Evolutionary conservation across 140 eudicot species (phyloP).

Genomic region (Ambrosia hybrid): DNA sequence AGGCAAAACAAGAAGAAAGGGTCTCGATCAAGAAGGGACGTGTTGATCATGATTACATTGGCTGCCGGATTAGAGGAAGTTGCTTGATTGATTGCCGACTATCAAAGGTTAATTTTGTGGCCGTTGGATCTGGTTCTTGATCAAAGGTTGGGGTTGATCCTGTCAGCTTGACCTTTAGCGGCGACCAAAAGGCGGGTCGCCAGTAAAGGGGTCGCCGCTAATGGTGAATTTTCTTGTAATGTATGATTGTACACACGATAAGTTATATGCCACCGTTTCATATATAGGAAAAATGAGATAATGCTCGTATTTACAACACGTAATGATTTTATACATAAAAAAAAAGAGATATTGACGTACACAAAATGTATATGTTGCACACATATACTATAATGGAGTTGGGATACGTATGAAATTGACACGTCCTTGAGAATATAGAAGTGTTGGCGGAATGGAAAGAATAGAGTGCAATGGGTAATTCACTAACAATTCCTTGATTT

Average conservation of each 20-base stretch:
- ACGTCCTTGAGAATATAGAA: neutral
- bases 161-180: too few relatives aligned
- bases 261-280: neutral
- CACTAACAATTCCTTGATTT: too few relatives aligned
- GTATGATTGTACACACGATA: neutral
- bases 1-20: constrained; percentile 13
- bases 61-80: constrained; percentile 10
- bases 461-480: neutral
- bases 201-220: too few relatives aligned
- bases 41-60: constrained; percentile 4
- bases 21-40: constrained; percentile 8
- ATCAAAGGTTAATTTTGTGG: too few relatives aligned
- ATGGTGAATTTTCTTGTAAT: too few relatives aligned
- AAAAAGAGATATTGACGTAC: neutral
- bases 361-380: too few relatives aligned
- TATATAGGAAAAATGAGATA: neutral
- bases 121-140: too few relatives aligned
- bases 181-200: too few relatives aligned
- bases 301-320: neutral
- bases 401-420: constrained; percentile 20
- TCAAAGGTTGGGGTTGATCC: too few relatives aligned
- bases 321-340: neutral
- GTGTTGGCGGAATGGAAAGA: neutral
- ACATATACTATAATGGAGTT: too few relatives aligned
- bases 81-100: constrained; percentile 19